Evolutionary conservation across 2,329 filamentous ascomycete species (phyloP).

Genomic region (Fusarium abutilonis): DNA sequence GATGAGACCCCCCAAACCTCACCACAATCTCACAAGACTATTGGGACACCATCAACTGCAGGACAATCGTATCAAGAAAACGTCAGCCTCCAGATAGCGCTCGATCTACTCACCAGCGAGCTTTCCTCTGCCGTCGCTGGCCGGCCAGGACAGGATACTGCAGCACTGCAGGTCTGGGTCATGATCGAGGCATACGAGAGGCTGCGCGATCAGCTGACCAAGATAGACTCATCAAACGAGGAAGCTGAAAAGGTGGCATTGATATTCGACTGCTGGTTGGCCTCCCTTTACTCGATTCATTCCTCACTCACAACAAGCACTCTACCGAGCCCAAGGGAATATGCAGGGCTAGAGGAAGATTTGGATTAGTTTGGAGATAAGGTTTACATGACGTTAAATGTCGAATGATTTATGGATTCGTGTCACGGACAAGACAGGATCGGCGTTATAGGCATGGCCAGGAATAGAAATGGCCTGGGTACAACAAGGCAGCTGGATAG

Average conservation of each 20-base stretch:
- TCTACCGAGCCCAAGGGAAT: slow-evolving; percentile 45
- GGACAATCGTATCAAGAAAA: slow-evolving; percentile 46
- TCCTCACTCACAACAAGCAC: slow-evolving; percentile 40
- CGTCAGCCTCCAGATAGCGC: slow-evolving; percentile 60
- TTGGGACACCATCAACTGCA: slow-evolving; percentile 27
- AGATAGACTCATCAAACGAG: slow-evolving; percentile 48
- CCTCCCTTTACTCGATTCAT: slow-evolving; percentile 60
- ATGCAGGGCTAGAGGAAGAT: slow-evolving; percentile 44
- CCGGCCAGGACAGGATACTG: slow-evolving; percentile 48
- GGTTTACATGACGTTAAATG: slow-evolving; percentile 11
- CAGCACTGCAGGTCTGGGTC: slow-evolving; percentile 62
- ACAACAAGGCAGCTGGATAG: slow-evolving; percentile 26
- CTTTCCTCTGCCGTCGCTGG: slow-evolving; percentile 55
- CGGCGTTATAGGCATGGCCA: slow-evolving; percentile 34
- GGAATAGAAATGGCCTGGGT: slow-evolving; percentile 18
- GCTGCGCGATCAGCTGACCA: slow-evolving; percentile 58
- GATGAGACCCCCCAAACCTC: slow-evolving; percentile 34
- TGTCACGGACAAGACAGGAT: slow-evolving; percentile 15
- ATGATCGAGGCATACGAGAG: slow-evolving; percentile 70
- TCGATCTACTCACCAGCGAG: slow-evolving; percentile 62
- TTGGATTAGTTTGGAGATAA: slow-evolving; percentile 34
- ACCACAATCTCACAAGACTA: slow-evolving; percentile 16
- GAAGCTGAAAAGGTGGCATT: slow-evolving; percentile 45
- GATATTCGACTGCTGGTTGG: slow-evolving; percentile 63
- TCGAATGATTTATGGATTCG: slow-evolving; percentile 5